A percentile compares a stretch with the other conserved stretches of the same genome.
These are phyloP conservation scores for Botrytis pseudocinerea DNA, from an alignment of 2,329 filamentous ascomycete species.

Conservation along the genomic window DNA sequence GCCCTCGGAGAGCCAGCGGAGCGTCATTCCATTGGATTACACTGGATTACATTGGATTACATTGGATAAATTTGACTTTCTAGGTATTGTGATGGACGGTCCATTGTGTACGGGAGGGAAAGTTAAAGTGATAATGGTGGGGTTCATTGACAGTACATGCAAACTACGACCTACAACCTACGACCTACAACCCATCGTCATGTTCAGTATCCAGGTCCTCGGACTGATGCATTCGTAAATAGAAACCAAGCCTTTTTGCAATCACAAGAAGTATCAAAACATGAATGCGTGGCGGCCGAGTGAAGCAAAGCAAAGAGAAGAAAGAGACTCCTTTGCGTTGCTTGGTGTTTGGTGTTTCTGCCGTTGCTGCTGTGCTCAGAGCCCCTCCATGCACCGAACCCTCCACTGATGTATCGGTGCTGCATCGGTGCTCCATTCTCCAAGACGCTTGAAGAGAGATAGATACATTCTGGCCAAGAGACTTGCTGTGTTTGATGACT, in stretches of 20 bases:
- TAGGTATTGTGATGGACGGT: neutral
- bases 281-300: neutral
- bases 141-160: neutral
- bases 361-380: neutral
- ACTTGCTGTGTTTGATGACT: neutral
- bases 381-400: neutral
- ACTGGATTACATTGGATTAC: too few species aligned
- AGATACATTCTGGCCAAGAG: neutral
- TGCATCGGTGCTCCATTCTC: neutral
- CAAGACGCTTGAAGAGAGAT: neutral
- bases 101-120: neutral
- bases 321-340: neutral
- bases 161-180: neutral
- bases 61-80: neutral
- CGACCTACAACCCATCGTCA: neutral
- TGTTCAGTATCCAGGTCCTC: neutral
- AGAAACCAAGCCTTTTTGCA: neutral
- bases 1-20: constrained; percentile 3
- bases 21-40: neutral
- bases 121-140: neutral
- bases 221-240: neutral
- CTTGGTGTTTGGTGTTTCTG: neutral
- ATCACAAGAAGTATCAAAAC: neutral
- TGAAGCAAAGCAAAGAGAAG: neutral
- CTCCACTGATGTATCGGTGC: neutral